Percentiles rank a stretch among this genome's conserved stretches.
phyloP scores from a whole-genome alignment of 2,329 filamentous ascomycete genomes.

The Verticillium nubilum region DNA sequence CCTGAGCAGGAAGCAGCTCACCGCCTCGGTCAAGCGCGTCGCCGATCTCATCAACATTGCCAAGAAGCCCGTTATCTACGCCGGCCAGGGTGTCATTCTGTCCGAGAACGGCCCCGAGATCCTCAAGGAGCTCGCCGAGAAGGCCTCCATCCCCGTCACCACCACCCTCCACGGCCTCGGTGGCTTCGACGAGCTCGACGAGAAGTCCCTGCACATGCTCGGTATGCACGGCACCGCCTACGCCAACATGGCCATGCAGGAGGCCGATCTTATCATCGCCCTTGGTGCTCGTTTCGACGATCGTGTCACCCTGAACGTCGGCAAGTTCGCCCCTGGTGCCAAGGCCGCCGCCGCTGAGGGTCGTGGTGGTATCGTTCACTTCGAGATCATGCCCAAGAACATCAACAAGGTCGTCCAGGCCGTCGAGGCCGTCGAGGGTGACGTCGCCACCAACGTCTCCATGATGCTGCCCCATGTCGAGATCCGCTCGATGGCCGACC shows the following conservation, averaged over 20 bases:
- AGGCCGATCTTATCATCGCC: slow-evolving; percentile 92
- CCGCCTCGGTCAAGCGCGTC: slow-evolving; percentile 68
- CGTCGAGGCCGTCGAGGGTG: slow-evolving; percentile 90
- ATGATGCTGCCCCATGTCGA: slow-evolving; percentile 70
- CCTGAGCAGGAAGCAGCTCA: slow-evolving; percentile 64
- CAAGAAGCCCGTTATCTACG: slow-evolving; percentile 93
- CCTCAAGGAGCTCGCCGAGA: slow-evolving; percentile 82
- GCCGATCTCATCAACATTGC: slow-evolving; percentile 79
- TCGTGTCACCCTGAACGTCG: slow-evolving; percentile 76
- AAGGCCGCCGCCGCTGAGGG: slow-evolving; percentile 78
- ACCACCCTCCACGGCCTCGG: slow-evolving; percentile 93
- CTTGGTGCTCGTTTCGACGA: slow-evolving; percentile 94
- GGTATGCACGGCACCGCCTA: slow-evolving; percentile 98
- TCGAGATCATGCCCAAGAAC: slow-evolving; percentile 99
- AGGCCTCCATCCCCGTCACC: slow-evolving; percentile 87
- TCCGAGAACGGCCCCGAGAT: slow-evolving; percentile 73
- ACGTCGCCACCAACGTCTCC: slow-evolving; percentile 74
- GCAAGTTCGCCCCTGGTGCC: slow-evolving; percentile 85
- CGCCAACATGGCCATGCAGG: slow-evolving; percentile 97
- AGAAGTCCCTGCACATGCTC: slow-evolving; percentile 95
- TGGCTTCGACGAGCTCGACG: slow-evolving; percentile 85
- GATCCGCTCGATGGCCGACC: slow-evolving; percentile 53
- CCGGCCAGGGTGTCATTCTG: slow-evolving; percentile 82
- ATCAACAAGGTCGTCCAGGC: slow-evolving; percentile 99
- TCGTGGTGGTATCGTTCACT: slow-evolving; percentile 92